These are phyloP conservation scores for Anaeromyces robustus DNA, from an alignment of 192 early-diverging fungal genomes.

Conservation along the genomic window DNA sequence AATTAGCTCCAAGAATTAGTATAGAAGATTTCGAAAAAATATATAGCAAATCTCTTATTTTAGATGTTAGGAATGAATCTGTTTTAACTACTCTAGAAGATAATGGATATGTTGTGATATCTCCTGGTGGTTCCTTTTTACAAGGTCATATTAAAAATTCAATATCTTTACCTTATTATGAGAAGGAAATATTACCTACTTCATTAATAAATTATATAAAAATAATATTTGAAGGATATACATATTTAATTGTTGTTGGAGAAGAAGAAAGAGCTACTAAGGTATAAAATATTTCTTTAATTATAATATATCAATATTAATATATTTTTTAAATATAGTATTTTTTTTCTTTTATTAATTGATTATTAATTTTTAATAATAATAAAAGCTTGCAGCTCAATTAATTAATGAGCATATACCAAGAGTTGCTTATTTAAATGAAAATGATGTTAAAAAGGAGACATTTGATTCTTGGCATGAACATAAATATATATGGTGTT, in stretches of 20 bases:
- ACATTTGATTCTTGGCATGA: neutral
- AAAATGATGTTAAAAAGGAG: neutral
- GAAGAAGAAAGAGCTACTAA: neutral
- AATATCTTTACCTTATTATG: neutral
- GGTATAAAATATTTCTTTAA: neutral
- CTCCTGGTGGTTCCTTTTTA: neutral
- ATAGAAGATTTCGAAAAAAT: neutral
- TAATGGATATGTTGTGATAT: neutral
- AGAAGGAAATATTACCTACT: neutral
- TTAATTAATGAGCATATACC: neutral
- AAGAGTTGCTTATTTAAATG: neutral
- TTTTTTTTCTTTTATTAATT: too few relatives aligned
- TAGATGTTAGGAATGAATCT: neutral
- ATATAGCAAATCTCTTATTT: neutral
- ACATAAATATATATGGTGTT: neutral
- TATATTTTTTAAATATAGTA: too few relatives aligned
- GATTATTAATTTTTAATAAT: too few relatives aligned
- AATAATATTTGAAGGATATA: neutral
- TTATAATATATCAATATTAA: too few relatives aligned
- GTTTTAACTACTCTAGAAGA: neutral
- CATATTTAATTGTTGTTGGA: neutral
- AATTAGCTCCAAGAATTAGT: neutral
- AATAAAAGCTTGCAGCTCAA: neutral
- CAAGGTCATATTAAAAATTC: neutral
- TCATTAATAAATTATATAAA: neutral